These are phyloP conservation scores for Colletotrichum karsti DNA, from an alignment of 2,329 filamentous ascomycete species.

Conservation along the genomic window DNA sequence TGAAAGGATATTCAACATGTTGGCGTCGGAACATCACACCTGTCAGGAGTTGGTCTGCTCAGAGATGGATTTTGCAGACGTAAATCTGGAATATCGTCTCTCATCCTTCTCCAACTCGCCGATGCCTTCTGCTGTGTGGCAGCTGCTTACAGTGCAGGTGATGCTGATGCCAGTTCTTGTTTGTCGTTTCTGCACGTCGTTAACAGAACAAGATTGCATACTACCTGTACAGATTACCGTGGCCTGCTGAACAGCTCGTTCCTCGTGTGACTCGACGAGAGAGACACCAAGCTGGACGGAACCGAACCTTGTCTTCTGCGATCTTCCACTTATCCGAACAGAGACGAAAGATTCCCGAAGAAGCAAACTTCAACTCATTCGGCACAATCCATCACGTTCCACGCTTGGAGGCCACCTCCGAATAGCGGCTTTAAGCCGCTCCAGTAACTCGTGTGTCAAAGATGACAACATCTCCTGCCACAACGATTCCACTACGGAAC, in stretches of 20 bases:
- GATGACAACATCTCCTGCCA: not conserved
- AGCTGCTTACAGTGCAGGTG: not conserved
- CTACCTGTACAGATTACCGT: not conserved
- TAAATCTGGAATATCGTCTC: slow-evolving; percentile 4
- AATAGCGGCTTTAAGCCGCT: not conserved
- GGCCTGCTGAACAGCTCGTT: no score
- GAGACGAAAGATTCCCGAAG: no score
- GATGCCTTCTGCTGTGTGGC: not conserved
- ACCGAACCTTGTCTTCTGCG: no score
- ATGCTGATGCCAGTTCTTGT: not conserved
- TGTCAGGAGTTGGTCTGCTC: slow-evolving; percentile 9
- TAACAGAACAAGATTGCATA: no score
- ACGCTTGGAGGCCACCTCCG: not conserved
- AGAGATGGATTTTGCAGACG: slow-evolving; percentile 7
- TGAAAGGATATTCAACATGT: slow-evolving; percentile 20
- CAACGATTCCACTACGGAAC: not conserved
- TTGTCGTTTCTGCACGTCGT: no score
- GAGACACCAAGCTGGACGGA: no score
- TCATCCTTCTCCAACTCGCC: not conserved
- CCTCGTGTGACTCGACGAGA: no score
- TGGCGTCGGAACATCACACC: slow-evolving; percentile 22
- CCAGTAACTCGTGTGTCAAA: not conserved
- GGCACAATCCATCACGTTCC: no score
- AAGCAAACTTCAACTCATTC: no score
- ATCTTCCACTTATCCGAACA: no score